Evolutionary conservation across 2,329 filamentous ascomycete species (phyloP), one percentile per base, ranked within the genome.

Genomic region (Arachnomyces sp.): DNA sequence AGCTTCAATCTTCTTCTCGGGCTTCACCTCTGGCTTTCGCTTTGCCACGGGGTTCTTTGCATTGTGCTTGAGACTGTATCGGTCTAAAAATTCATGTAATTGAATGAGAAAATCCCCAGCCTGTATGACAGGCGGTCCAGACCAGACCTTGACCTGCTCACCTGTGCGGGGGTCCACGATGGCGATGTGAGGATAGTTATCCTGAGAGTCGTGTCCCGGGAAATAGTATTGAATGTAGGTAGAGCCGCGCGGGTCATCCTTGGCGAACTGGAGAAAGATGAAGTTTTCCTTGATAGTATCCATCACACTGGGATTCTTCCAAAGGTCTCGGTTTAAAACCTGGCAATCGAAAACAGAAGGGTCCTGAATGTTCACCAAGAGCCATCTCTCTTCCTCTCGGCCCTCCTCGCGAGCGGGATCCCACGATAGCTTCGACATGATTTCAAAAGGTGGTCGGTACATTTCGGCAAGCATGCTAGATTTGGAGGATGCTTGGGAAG

Each of bases 111-210:
- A 96, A 11, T 95, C 89, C 7, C 74, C 60, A 0, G 87, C 68
- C 30, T 74, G 75, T 1, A 89, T 81, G 39, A 89, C 84, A 1
- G 89, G 86, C 7, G 77, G 73, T 1, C 90, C 89, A 11, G 84
- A 88, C 90, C 92, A 96, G 1, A 89, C 77, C 67, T 98, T 98
- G 60, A 98, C 85, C 62, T 95, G 88, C 65, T 98, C 92, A 45
- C 92, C 92, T 1, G 92, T 98, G 44, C 92, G 77, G 2, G 92
- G 92, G 53, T 98, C 92, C 46, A 98, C 79, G 46, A 98, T 94
- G 33, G 88, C 87, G 42, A 96, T 92, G 58, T 98, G 89, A 4
- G 92, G 92, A 58, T 93, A 98, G 51, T 89, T 88, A 55, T 90
- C 84, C n/a, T 80, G 75, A 55, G 83, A 83, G 53, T 94, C 87